These are phyloP conservation scores for Paspalum notatum DNA, from an alignment of 176 grass and related monocot genomes.

Conservation along the genomic window DNA sequence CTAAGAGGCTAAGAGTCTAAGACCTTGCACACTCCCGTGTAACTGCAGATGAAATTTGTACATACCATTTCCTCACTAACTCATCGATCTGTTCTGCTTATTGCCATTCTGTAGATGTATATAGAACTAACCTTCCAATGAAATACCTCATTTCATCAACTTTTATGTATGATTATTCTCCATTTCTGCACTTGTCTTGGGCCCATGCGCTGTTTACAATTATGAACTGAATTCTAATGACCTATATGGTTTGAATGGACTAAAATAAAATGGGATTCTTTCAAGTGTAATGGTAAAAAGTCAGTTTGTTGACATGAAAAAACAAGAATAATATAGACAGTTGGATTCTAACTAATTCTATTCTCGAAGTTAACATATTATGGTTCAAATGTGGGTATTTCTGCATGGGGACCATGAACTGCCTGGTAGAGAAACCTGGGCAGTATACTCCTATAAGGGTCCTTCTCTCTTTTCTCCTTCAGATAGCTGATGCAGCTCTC, in stretches of 20 bases:
- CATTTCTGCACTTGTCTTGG: background rate
- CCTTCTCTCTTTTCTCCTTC: constrained; percentile 83
- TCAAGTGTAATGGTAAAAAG: background rate
- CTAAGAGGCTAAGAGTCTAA: constrained; percentile 51
- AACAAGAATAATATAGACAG: constrained; percentile 24
- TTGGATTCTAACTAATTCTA: constrained; percentile 42
- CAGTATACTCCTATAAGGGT: constrained; percentile 83
- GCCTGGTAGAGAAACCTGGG: constrained; percentile 76
- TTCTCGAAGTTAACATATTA: constrained; percentile 47
- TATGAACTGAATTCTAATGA: constrained; percentile 25
- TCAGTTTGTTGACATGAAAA: background rate
- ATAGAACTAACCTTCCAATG: constrained; percentile 52
- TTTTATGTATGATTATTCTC: constrained; percentile 14
- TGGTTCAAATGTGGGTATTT: constrained; percentile 89
- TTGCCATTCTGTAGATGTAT: constrained; percentile 55
- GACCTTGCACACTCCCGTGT: constrained; percentile 14
- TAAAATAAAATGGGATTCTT: background rate
- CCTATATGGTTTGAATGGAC: constrained; percentile 12
- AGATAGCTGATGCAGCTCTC: constrained; percentile 67
- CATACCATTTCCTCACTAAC: constrained; percentile 54
- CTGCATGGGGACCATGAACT: constrained; percentile 53
- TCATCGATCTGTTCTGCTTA: constrained; percentile 43
- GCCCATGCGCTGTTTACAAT: background rate
- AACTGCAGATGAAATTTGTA: constrained; percentile 51
- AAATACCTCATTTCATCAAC: constrained; percentile 45